Evolutionary conservation across 768 basidiomycete genomes (phyloP).

Genomic region (Sporobolomyces roseus): DNA sequence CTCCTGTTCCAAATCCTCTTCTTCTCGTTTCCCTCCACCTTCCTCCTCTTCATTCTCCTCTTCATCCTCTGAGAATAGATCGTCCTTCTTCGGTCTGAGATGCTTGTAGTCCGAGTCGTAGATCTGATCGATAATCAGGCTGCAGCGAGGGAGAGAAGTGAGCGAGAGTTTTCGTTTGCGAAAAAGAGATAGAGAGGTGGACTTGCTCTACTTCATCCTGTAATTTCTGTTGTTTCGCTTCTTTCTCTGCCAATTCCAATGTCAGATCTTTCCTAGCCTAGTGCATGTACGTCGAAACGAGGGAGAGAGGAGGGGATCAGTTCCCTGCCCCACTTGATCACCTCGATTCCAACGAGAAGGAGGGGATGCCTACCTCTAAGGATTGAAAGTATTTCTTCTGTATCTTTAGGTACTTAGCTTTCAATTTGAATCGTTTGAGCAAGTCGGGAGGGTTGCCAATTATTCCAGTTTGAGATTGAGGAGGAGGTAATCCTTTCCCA

Average conservation of each 20-base stretch:
- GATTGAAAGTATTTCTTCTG: constrained; percentile 13
- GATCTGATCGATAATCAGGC: constrained; percentile 39
- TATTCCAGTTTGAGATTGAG: neutral
- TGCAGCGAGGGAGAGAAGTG: neutral
- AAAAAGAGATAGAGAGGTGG: neutral
- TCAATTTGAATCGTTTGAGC: constrained; percentile 21
- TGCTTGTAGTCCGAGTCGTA: constrained; percentile 38
- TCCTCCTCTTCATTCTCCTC: neutral
- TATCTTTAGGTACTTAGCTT: constrained; percentile 20
- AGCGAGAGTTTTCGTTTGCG: neutral
- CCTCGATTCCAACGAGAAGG: neutral
- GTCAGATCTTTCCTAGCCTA: constrained; percentile 32
- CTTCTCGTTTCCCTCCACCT: neutral
- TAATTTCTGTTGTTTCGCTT: constrained; percentile 40
- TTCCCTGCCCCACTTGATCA: no score
- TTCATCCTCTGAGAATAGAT: constrained; percentile 34
- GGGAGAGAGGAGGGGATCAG: neutral
- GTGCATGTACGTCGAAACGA: neutral
- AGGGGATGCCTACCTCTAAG: constrained; percentile 2
- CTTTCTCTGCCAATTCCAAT: constrained; percentile 46
- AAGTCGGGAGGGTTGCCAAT: constrained; percentile 24
- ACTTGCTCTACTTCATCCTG: constrained; percentile 42
- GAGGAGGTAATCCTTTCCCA: constrained; percentile 31
- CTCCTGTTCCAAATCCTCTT: neutral
- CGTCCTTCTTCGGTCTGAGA: constrained; percentile 28